Conservation (phyloP, 2,329 filamentous ascomycete species). For the Aspergillus vadensis region DNA sequence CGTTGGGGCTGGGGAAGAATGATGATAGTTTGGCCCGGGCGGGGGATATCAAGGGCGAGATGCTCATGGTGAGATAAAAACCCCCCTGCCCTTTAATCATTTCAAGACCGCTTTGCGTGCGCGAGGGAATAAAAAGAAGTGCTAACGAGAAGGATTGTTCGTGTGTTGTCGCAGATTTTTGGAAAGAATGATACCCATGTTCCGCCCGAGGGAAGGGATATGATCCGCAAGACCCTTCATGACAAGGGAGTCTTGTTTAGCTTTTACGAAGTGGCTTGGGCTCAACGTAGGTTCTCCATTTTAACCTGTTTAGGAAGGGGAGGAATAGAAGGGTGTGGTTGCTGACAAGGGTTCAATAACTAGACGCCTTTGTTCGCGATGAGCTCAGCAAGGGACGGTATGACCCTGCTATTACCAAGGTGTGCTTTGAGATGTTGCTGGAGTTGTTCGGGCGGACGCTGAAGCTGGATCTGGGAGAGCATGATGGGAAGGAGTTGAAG, state of each 20-base stretch:
- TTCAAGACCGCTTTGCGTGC: background rate
- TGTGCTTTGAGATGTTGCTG: conserved; percentile 87
- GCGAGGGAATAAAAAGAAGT: background rate
- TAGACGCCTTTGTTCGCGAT: conserved; percentile 87
- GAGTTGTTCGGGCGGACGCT: conserved; percentile 80
- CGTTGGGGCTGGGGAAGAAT: conserved; percentile 68
- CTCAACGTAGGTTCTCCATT: conserved; percentile 65
- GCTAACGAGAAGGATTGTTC: conserved; percentile 55
- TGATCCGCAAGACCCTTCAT: conserved; percentile 79
- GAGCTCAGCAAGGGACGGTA: conserved; percentile 93
- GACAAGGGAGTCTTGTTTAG: conserved; percentile 73
- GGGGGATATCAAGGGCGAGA: conserved; percentile 71
- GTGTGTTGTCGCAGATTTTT: conserved; percentile 64
- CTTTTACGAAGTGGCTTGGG: conserved; percentile 90
- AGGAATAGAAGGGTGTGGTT: background rate
- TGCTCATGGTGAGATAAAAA: conserved; percentile 63
- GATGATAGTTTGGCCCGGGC: conserved; percentile 66
- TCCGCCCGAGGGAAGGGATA: conserved; percentile 75
- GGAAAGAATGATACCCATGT: conserved; percentile 91
- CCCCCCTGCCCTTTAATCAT: background rate
- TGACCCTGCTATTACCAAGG: conserved; percentile 80
- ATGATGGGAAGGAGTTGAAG: conserved; percentile 61
- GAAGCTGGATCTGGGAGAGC: conserved; percentile 74
- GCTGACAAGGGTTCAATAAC: background rate
- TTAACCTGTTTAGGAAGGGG: background rate